phyloP scores from a whole-genome alignment of 345 rosid species.

The Nephelium lappaceum region DNA sequence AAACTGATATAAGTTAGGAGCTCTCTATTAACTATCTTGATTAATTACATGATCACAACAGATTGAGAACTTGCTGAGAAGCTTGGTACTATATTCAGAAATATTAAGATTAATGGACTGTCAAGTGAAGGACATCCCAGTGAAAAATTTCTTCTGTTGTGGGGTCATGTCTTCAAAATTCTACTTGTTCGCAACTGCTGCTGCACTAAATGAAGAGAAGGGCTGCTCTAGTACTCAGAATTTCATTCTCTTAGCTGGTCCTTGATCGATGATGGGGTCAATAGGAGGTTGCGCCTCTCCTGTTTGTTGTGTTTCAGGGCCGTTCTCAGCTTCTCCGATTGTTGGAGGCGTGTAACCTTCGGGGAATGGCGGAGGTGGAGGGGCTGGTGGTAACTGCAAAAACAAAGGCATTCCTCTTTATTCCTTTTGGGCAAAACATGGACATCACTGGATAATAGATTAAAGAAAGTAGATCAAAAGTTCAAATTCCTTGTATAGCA shows the following conservation, averaged over 20 bases:
- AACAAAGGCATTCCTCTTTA: neutral
- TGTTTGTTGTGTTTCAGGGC: slow-evolving; percentile 67
- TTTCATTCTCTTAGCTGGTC: slow-evolving; percentile 88
- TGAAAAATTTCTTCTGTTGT: neutral
- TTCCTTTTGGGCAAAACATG: neutral
- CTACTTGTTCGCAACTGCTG: neutral
- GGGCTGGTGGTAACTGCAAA: slow-evolving; percentile 82
- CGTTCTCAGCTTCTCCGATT: slow-evolving; percentile 61
- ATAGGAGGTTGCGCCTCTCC: slow-evolving; percentile 57
- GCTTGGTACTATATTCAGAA: neutral
- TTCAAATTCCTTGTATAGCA: neutral
- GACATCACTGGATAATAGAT: neutral
- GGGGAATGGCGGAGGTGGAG: slow-evolving; percentile 87
- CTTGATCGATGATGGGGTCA: slow-evolving; percentile 94
- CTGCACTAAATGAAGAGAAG: slow-evolving; percentile 14
- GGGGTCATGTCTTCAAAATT: too few relatives aligned
- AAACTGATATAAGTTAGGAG: neutral
- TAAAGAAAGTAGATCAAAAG: neutral
- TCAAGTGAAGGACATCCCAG: neutral
- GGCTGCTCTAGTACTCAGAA: slow-evolving; percentile 33
- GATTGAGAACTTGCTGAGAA: neutral
- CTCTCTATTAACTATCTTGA: neutral
- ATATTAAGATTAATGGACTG: neutral
- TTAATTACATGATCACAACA: neutral
- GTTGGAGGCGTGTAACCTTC: slow-evolving; percentile 72